Evolutionary conservation across 495 filamentous ascomycete species (phyloP).

Genomic region (Hypoxylon fragiforme): DNA sequence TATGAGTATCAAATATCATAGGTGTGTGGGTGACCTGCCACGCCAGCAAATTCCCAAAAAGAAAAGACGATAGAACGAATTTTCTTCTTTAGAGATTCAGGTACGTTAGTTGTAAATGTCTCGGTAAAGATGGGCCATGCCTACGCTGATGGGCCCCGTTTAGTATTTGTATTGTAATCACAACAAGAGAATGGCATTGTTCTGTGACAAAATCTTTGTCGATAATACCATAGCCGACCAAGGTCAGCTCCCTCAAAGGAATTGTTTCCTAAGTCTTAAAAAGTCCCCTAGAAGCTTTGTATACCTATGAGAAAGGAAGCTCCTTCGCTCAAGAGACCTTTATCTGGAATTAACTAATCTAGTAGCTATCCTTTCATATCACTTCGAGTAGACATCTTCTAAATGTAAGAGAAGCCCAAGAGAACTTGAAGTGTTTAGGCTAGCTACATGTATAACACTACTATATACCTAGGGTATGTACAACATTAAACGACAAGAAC

Average conservation of each 20-base stretch:
- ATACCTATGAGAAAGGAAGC: too few relatives aligned
- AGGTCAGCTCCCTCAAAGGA: not conserved
- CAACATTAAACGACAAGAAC: too few relatives aligned
- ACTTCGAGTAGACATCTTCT: too few relatives aligned
- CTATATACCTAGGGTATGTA: too few relatives aligned
- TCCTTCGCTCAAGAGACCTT: too few relatives aligned
- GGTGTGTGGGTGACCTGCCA: too few relatives aligned
- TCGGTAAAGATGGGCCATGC: not conserved
- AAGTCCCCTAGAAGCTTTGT: too few relatives aligned
- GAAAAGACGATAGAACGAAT: not conserved
- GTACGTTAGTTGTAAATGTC: not conserved
- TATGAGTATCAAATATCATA: slow-evolving; percentile 1
- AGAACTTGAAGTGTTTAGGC: too few relatives aligned
- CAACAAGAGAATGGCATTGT: not conserved
- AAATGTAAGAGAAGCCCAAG: too few relatives aligned
- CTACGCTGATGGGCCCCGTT: not conserved
- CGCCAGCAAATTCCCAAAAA: slow-evolving; percentile 2
- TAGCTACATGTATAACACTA: too few relatives aligned
- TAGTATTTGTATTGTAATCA: not conserved
- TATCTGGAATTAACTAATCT: too few relatives aligned
- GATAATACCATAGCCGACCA: not conserved
- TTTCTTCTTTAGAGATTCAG: not conserved
- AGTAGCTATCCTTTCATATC: too few relatives aligned
- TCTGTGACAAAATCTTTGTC: not conserved
- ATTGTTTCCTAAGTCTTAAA: not conserved